Percentiles rank a stretch among this genome's conserved stretches.
Evolutionary conservation across 768 basidiomycete species (phyloP).

Genomic region (Cystobasidium tubakii): DNA sequence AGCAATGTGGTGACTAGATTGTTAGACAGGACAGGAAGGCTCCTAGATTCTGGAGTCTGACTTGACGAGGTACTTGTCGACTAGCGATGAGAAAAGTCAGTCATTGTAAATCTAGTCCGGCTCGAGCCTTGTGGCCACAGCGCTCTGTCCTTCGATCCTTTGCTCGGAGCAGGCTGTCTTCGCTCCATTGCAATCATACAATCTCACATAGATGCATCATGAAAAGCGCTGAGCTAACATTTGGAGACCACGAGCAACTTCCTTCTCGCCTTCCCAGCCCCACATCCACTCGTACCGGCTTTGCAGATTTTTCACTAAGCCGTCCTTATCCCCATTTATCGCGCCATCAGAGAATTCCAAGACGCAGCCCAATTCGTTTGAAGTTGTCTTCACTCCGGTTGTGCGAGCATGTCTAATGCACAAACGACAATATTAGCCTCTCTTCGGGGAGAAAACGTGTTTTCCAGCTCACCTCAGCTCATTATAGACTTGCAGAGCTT

Average conservation of each 20-base stretch:
- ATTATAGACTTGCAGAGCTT: conserved; percentile 19
- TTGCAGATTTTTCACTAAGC: conserved; percentile 10
- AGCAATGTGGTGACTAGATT: no score
- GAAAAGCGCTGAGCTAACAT: neutral
- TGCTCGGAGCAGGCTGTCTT: no score
- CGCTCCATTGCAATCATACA: no score
- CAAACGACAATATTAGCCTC: no score
- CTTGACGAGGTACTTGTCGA: no score
- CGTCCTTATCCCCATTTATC: conserved; percentile 17
- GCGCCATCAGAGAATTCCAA: conserved; percentile 7
- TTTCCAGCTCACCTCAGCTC: conserved; percentile 20
- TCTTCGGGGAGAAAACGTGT: no score
- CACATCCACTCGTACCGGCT: conserved; percentile 25
- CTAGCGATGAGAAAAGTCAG: no score
- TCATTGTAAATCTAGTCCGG: no score
- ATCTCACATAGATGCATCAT: neutral
- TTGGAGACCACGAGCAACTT: neutral
- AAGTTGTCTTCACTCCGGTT: conserved; percentile 22
- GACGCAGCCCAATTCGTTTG: neutral
- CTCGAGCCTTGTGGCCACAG: no score
- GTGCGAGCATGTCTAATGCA: neutral
- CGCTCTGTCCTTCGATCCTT: no score
- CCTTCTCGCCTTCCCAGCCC: conserved; percentile 20
- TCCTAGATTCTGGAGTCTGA: no score
- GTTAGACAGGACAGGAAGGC: no score